phyloP scores from a whole-genome alignment of 768 basidiomycete species.

The Rhodotorula sphaerocarpa region DNA sequence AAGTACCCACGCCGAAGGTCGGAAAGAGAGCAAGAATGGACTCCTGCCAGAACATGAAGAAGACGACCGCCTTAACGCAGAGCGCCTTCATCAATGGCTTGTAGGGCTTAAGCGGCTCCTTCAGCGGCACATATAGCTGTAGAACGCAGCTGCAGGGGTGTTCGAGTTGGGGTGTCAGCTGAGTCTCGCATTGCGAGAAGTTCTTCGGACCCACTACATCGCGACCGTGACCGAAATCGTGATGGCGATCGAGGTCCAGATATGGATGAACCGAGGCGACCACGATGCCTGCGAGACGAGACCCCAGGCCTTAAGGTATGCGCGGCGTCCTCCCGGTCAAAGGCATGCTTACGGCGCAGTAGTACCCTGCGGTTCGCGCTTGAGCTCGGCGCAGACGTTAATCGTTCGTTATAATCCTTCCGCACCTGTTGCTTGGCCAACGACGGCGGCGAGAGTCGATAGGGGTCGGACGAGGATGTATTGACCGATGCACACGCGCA shows the following conservation, averaged over 20 bases:
- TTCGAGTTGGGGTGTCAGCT: no score
- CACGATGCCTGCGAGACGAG: constrained; percentile 50
- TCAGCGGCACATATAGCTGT: constrained; percentile 59
- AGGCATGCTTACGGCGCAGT: no score
- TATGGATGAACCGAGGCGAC: constrained; percentile 60
- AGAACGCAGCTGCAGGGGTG: constrained; percentile 46
- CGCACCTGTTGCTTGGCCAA: constrained; percentile 50
- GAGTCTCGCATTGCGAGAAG: background rate
- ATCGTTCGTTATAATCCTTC: background rate
- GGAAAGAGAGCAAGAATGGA: constrained; percentile 51
- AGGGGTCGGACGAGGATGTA: constrained; percentile 26
- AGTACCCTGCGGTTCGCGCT: no score
- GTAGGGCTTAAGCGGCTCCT: constrained; percentile 52
- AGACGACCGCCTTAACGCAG: constrained; percentile 23
- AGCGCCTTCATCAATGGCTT: constrained; percentile 56
- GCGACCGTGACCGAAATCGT: constrained; percentile 65
- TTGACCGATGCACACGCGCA: constrained; percentile 25
- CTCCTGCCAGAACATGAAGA: constrained; percentile 59
- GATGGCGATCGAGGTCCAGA: constrained; percentile 54
- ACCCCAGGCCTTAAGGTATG: no score
- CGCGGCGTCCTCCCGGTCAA: no score
- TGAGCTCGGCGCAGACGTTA: no score
- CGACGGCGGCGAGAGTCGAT: constrained; percentile 46
- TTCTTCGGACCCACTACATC: constrained; percentile 50
- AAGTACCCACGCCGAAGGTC: constrained; percentile 46